Conservation (phyloP, 1,284 basidiomycete genomes). For the Neonothopanus nambi region DNA sequence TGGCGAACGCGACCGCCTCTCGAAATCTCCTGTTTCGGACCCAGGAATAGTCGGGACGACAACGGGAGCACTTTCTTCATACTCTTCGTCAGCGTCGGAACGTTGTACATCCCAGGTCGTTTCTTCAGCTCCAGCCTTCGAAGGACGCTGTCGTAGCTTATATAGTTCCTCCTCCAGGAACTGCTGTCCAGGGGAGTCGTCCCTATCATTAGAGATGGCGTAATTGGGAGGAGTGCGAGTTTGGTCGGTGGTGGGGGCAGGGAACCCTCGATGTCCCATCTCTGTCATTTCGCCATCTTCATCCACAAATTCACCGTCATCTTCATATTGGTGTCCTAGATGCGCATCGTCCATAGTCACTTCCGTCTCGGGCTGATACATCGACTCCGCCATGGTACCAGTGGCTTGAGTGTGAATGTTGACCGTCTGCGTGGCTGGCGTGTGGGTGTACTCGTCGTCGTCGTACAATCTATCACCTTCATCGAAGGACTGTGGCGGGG, state of each 20-base stretch:
- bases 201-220: conserved; percentile 42
- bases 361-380: conserved; percentile 66
- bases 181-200: conserved; percentile 75
- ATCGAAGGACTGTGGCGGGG: conserved; percentile 30
- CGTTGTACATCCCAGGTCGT: conserved; percentile 73
- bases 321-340: conserved; percentile 19
- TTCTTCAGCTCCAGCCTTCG: conserved; percentile 13
- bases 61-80: conserved; percentile 43
- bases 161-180: conserved; percentile 78
- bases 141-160: conserved; percentile 55
- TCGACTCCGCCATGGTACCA: conserved; percentile 69
- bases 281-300: conserved; percentile 39
- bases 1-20: conserved; percentile 48
- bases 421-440: conserved; percentile 67
- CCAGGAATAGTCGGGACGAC: conserved; percentile 63
- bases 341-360: conserved; percentile 40
- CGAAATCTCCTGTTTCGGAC: conserved; percentile 56
- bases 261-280: conserved; percentile 35
- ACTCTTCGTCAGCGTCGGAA: conserved; percentile 42
- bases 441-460: conserved; percentile 58
- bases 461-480: conserved; percentile 45
- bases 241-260: conserved; percentile 13
- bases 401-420: conserved; percentile 73
- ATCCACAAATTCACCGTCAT: conserved; percentile 37
- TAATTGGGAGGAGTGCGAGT: conserved; percentile 11